phyloP scores from a whole-genome alignment of 2,329 filamentous ascomycete species.

The Penicillium sp. region DNA sequence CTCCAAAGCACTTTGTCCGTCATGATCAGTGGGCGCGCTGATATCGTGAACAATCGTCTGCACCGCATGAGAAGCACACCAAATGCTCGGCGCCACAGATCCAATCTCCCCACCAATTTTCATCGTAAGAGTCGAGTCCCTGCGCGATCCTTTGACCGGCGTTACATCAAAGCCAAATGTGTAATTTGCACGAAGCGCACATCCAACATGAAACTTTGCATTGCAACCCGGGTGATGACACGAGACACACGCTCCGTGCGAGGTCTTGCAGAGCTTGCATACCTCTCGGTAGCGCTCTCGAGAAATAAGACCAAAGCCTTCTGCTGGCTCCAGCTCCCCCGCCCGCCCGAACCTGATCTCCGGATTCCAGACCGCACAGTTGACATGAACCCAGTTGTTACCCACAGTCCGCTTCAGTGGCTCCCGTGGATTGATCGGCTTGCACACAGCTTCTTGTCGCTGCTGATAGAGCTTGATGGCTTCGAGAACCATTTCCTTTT shows the following conservation, averaged over 20 bases:
- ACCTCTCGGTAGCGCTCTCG: slow-evolving; percentile 67
- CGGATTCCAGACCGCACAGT: slow-evolving; percentile 84
- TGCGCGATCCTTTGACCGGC: slow-evolving; percentile 81
- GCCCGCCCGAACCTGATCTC: slow-evolving; percentile 92
- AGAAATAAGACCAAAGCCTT: slow-evolving; percentile 83
- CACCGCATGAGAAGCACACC: slow-evolving; percentile 84
- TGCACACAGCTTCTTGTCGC: slow-evolving; percentile 77
- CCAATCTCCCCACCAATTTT: slow-evolving; percentile 77
- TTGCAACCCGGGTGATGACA: slow-evolving; percentile 61
- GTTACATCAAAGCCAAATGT: slow-evolving; percentile 84
- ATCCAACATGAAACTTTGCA: slow-evolving; percentile 75
- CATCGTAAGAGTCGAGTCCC: slow-evolving; percentile 75
- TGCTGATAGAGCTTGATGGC: slow-evolving; percentile 78
- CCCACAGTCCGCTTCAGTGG: slow-evolving; percentile 89
- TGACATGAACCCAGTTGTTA: slow-evolving; percentile 98
- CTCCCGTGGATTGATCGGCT: slow-evolving; percentile 79
- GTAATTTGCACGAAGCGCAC: slow-evolving; percentile 79
- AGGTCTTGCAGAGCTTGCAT: slow-evolving; percentile 80
- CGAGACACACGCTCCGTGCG: slow-evolving; percentile 70
- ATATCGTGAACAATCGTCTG: slow-evolving; percentile 74
- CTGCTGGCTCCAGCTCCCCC: slow-evolving; percentile 74
- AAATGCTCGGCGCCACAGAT: slow-evolving; percentile 77
- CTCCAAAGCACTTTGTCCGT: slow-evolving; percentile 76
- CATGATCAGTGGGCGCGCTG: slow-evolving; percentile 67
- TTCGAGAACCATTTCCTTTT: slow-evolving; percentile 77